phyloP scores from a whole-genome alignment of 768 basidiomycete genomes.

The Phanerodontia chrysosporium region DNA sequence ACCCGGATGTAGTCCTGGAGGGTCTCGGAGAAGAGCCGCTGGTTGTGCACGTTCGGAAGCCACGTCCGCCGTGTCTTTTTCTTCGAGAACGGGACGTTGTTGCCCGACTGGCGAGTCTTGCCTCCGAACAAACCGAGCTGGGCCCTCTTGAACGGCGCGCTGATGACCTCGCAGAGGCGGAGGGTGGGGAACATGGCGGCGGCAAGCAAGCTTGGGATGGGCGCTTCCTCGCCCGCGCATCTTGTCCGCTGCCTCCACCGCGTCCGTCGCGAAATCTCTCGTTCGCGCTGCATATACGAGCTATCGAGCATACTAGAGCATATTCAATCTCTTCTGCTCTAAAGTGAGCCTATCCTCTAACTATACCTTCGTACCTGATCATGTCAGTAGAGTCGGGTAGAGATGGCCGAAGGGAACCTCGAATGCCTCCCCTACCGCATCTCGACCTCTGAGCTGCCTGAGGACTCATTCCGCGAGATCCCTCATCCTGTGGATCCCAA shows the following conservation, averaged over 20 bases:
- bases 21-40: constrained; percentile 65
- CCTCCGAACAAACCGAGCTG: constrained; percentile 83
- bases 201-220: background rate
- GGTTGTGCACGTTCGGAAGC: constrained; percentile 83
- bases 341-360: no score
- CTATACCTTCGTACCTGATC: no score
- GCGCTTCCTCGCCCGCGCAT: background rate
- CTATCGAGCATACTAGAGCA: no score
- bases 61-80: constrained; percentile 85
- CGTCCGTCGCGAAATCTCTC: no score
- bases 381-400: background rate
- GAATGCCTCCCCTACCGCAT: background rate
- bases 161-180: constrained; percentile 30
- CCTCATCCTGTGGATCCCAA: constrained; percentile 11
- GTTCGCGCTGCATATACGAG: no score
- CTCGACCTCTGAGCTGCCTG: background rate
- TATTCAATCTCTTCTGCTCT: no score
- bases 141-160: constrained; percentile 76
- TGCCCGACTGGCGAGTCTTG: constrained; percentile 73
- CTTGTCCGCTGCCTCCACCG: background rate
- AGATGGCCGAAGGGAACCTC: background rate
- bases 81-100: constrained; percentile 87
- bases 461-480: background rate
- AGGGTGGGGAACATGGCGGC: constrained; percentile 32
- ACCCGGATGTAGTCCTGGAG: constrained; percentile 55